Evolutionary conservation across 805 yeast species (phyloP).

Genomic region (Metschnikowia borealis): DNA sequence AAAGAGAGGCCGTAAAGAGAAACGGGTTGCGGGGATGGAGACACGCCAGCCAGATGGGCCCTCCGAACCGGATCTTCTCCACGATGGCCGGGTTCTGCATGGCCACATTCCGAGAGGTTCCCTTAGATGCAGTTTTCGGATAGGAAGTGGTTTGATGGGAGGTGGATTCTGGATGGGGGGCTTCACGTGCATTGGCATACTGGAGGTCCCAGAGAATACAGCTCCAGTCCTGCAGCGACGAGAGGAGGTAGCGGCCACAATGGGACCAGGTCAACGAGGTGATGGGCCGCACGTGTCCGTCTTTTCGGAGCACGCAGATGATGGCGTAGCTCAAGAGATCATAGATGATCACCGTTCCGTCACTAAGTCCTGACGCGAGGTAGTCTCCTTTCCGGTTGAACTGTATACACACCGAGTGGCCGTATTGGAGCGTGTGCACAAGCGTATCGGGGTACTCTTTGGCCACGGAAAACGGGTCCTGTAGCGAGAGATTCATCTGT

Average conservation of each 20-base stretch:
- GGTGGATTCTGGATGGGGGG: background rate
- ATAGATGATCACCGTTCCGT: constrained; percentile 22
- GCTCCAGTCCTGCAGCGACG: constrained; percentile 79
- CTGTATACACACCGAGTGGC: constrained; percentile 62
- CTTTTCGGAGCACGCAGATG: constrained; percentile 45
- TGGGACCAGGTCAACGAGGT: constrained; percentile 74
- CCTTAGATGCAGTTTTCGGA: too few relatives aligned
- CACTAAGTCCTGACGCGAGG: constrained; percentile 17
- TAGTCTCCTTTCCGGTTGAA: constrained; percentile 79
- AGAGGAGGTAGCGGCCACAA: constrained; percentile 64
- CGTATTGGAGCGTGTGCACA: constrained; percentile 63
- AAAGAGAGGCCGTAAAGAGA: constrained; percentile 58
- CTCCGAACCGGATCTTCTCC: constrained; percentile 50
- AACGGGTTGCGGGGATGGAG: constrained; percentile 47
- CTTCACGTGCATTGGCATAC: constrained; percentile 17
- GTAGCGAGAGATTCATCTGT: constrained; percentile 61
- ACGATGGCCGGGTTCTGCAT: constrained; percentile 29
- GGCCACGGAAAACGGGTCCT: constrained; percentile 88
- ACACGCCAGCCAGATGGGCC: constrained; percentile 70
- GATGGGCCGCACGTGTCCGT: constrained; percentile 66
- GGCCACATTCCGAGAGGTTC: background rate
- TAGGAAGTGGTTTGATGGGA: too few relatives aligned
- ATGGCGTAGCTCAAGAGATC: constrained; percentile 52
- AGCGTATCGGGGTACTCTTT: constrained; percentile 87
- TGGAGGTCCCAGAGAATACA: constrained; percentile 76